Conservation (phyloP, 2,329 filamentous ascomycete genomes). For the Thermothelomyces thermophilus region DNA sequence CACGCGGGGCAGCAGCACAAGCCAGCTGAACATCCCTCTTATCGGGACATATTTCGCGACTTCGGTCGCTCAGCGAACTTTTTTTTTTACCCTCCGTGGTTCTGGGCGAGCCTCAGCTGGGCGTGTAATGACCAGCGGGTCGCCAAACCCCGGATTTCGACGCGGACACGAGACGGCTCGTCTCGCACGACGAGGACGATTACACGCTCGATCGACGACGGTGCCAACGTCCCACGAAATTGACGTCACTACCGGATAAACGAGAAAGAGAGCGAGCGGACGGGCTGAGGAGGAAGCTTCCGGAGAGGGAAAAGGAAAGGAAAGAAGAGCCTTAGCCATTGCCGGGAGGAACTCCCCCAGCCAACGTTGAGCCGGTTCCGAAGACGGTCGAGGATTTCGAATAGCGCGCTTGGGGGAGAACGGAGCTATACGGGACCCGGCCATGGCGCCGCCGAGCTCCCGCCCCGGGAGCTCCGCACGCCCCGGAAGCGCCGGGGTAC, state of each 20-base stretch:
- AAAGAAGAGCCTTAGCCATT: not conserved
- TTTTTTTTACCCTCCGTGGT: not conserved
- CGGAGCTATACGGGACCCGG: not conserved
- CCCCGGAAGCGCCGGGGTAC: conserved; percentile 15
- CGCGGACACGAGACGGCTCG: not conserved
- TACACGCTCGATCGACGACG: not conserved
- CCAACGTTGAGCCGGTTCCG: not conserved
- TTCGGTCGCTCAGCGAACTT: not conserved
- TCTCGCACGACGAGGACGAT: not conserved
- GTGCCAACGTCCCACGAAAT: not conserved
- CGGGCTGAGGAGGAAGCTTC: too few relatives aligned
- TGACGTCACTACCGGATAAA: not conserved
- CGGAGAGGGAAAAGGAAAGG: not conserved
- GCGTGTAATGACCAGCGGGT: conserved; percentile 12
- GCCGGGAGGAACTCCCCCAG: conserved; percentile 9
- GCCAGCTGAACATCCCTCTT: conserved; percentile 10
- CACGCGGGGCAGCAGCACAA: conserved; percentile 12
- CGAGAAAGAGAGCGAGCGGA: not conserved
- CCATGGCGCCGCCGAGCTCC: conserved; percentile 13
- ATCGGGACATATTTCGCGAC: not conserved
- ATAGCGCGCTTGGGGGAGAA: conserved; percentile 16
- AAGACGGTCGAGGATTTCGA: too few relatives aligned
- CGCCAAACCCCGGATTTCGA: not conserved
- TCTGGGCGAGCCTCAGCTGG: not conserved
- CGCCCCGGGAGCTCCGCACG: conserved; percentile 10